These are phyloP conservation scores for Pyrenochaeta sp. DNA, from an alignment of 2,329 filamentous ascomycete genomes.

Conservation along the genomic window DNA sequence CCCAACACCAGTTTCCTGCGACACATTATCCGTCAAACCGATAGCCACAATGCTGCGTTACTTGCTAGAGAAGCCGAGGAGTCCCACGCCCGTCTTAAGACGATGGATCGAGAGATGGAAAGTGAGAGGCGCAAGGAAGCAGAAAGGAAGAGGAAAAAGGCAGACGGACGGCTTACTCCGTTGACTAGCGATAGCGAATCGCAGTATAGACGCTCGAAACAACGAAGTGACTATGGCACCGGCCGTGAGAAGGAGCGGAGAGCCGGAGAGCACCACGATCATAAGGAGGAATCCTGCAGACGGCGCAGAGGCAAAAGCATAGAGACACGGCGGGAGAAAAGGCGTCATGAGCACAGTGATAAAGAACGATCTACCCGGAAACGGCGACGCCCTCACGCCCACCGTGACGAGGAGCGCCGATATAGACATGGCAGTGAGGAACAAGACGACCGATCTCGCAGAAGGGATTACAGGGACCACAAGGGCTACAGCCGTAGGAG, in stretches of 20 bases:
- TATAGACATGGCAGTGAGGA: slow-evolving; percentile 17
- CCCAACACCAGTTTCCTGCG: slow-evolving; percentile 91
- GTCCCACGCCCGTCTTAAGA: slow-evolving; percentile 72
- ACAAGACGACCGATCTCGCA: slow-evolving; percentile 12
- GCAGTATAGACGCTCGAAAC: slow-evolving; percentile 20
- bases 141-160: slow-evolving; percentile 24
- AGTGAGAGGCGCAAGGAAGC: slow-evolving; percentile 14
- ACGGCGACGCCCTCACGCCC: slow-evolving; percentile 27
- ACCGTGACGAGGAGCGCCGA: slow-evolving; percentile 13
- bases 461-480: slow-evolving; percentile 11
- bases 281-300: slow-evolving; percentile 1
- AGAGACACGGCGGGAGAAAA: slow-evolving; percentile 23
- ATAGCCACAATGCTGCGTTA: slow-evolving; percentile 87
- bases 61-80: slow-evolving; percentile 86
- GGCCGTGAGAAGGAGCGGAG: slow-evolving; percentile 13
- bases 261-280: slow-evolving; percentile 14
- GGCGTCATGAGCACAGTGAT: slow-evolving; percentile 19
- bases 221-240: slow-evolving; percentile 22
- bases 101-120: slow-evolving; percentile 33
- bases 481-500: slow-evolving; percentile 18
- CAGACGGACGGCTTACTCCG: slow-evolving; percentile 33
- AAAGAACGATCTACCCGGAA: slow-evolving; percentile 18
- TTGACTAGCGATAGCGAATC: slow-evolving; percentile 23
- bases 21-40: slow-evolving; percentile 87
- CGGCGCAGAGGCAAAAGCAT: slow-evolving; percentile 22